phyloP scores from a whole-genome alignment of 345 rosid species.

The Lepidium africanum region DNA sequence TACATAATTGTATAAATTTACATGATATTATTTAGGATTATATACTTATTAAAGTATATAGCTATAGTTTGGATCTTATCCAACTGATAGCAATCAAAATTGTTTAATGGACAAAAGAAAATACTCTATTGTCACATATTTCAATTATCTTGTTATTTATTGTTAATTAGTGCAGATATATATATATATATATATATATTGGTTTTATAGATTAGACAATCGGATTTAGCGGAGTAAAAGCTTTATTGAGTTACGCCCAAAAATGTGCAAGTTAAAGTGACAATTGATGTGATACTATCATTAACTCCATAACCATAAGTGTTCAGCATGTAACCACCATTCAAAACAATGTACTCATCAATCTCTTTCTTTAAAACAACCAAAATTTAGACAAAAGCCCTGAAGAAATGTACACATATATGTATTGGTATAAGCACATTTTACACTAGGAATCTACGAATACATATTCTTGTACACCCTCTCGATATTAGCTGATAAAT shows the following conservation, averaged over 20 bases:
- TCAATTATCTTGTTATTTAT: background rate
- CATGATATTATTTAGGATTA: no score
- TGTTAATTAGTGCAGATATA: background rate
- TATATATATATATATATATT: background rate
- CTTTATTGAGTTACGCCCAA: background rate
- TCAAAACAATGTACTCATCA: background rate
- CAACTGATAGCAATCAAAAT: background rate
- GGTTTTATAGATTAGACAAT: background rate
- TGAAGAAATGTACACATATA: no score
- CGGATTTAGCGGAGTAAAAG: background rate
- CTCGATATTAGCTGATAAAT: no score
- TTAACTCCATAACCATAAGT: background rate
- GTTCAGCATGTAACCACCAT: background rate
- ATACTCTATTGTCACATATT: no score
- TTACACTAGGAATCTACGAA: background rate
- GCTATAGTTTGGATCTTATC: no score
- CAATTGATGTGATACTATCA: background rate
- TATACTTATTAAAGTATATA: no score
- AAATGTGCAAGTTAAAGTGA: background rate
- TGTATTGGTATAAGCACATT: background rate
- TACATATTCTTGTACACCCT: background rate
- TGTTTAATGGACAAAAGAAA: background rate
- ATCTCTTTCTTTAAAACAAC: background rate
- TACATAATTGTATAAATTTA: no score
- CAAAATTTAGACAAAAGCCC: background rate